Evolutionary conservation across 2,329 filamentous ascomycete genomes (phyloP).

Genomic region (Periconia macrospinosa): DNA sequence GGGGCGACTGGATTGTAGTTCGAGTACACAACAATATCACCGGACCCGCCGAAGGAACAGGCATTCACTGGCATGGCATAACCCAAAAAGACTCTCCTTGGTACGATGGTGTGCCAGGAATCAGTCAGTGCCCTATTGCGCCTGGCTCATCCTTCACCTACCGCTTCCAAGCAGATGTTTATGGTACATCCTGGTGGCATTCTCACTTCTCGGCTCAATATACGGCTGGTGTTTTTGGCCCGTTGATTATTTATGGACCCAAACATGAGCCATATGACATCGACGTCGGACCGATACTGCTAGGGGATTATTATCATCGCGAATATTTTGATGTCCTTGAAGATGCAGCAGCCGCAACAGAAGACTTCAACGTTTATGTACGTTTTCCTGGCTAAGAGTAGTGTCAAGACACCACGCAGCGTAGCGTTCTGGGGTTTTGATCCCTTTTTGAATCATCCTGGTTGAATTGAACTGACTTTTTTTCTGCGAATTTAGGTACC

Average conservation of each 20-base stretch:
- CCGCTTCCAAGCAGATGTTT: constrained; percentile 38
- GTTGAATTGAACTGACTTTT: no score
- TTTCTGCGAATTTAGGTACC: no score
- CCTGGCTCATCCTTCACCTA: constrained; percentile 50
- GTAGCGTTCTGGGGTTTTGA: no score
- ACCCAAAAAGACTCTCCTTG: constrained; percentile 46
- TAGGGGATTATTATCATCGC: constrained; percentile 46
- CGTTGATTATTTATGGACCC: constrained; percentile 45
- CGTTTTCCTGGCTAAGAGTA: no score
- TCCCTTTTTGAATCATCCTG: no score
- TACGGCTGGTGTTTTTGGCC: constrained; percentile 42
- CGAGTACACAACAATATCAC: constrained; percentile 41
- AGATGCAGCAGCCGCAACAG: no score
- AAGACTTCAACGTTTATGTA: no score
- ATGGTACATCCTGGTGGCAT: constrained; percentile 38
- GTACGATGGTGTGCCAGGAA: constrained; percentile 50
- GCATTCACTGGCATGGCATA: constrained; percentile 57
- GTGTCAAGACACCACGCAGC: no score
- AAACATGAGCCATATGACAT: constrained; percentile 43
- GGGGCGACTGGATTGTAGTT: constrained; percentile 45
- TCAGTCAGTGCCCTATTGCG: constrained; percentile 69
- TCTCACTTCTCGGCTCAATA: constrained; percentile 34
- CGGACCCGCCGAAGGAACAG: constrained; percentile 43
- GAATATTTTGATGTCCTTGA: constrained; percentile 29
- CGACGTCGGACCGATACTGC: constrained; percentile 40